A percentile compares a stretch with the other conserved stretches of the same genome.
phyloP scores from a whole-genome alignment of 345 rosid genomes.

The Nasturtium officinale region DNA sequence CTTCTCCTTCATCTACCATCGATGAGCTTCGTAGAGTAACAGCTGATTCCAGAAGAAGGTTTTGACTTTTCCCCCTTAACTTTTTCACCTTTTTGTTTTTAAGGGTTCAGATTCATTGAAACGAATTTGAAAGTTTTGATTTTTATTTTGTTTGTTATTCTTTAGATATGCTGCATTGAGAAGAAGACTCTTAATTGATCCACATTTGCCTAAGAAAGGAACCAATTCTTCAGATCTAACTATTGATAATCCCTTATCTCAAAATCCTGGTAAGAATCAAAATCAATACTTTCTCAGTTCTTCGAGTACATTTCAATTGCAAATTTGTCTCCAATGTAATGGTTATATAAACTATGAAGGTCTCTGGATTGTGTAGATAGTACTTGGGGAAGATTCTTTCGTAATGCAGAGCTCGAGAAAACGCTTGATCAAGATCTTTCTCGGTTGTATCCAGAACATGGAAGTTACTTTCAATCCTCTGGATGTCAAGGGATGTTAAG shows the following conservation, averaged over 20 bases:
- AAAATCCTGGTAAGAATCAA: slow-evolving; percentile 73
- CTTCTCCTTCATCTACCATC: slow-evolving; percentile 60
- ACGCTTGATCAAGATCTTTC: slow-evolving; percentile 94
- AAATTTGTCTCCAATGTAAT: neutral
- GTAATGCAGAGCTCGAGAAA: slow-evolving; percentile 91
- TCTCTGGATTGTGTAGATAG: slow-evolving; percentile 62
- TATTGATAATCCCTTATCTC: slow-evolving; percentile 92
- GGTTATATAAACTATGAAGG: neutral
- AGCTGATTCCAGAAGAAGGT: slow-evolving; percentile 93
- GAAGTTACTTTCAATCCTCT: slow-evolving; percentile 88
- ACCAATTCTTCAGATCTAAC: slow-evolving; percentile 63
- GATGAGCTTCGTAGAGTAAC: slow-evolving; percentile 83
- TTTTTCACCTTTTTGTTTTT: neutral
- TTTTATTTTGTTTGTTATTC: neutral
- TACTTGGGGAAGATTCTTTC: slow-evolving; percentile 95
- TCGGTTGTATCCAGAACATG: slow-evolving; percentile 93
- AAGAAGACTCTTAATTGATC: slow-evolving; percentile 80
- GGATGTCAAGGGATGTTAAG: slow-evolving; percentile 98
- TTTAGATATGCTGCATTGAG: slow-evolving; percentile 80
- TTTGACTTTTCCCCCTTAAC: slow-evolving; percentile 7
- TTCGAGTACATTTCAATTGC: neutral
- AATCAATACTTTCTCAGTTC: slow-evolving; percentile 6
- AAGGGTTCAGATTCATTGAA: neutral
- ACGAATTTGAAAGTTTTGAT: slow-evolving; percentile 12
- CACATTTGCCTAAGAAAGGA: slow-evolving; percentile 69